A percentile compares a stretch with the other conserved stretches of the same genome.
Conservation (phyloP, 1,139 yeast genomes). For the Lodderomyces orthopsilosis region DNA sequence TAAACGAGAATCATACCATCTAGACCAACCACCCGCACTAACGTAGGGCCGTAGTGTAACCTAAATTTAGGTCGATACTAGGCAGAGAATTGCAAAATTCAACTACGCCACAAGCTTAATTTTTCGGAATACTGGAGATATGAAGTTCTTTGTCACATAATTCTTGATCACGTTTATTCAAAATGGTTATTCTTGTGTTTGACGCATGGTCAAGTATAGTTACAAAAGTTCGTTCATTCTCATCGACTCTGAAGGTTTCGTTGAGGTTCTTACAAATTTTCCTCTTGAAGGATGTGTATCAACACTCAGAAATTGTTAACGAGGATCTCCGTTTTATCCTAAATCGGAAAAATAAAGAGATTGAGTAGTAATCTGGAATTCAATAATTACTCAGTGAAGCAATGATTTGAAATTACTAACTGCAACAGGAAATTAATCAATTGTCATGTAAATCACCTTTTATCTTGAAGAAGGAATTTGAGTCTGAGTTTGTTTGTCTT, state of each 20-base stretch:
- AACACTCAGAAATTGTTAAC: too few species aligned
- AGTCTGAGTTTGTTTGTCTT: background rate
- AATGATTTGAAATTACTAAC: background rate
- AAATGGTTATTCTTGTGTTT: background rate
- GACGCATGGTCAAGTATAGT: background rate
- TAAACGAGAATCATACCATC: conserved; percentile 24
- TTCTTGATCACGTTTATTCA: background rate
- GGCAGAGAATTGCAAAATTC: background rate
- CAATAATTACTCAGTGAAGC: background rate
- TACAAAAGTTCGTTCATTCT: background rate
- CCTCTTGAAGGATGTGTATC: background rate
- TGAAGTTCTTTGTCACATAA: background rate
- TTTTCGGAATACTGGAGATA: background rate
- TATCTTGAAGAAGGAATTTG: background rate
- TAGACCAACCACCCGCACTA: conserved; percentile 22
- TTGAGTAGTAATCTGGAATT: background rate
- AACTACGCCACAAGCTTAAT: conserved; percentile 3
- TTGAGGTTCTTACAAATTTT: background rate
- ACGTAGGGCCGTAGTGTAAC: background rate
- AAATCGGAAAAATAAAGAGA: background rate
- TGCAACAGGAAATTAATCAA: background rate
- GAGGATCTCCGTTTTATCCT: too few species aligned
- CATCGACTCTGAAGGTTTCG: background rate
- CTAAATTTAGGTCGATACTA: background rate
- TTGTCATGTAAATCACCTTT: background rate